A percentile compares a stretch with the other conserved stretches of the same genome.
phyloP scores from a whole-genome alignment of 371 early-diverging fungal genomes.

The Entomophthora muscae region DNA sequence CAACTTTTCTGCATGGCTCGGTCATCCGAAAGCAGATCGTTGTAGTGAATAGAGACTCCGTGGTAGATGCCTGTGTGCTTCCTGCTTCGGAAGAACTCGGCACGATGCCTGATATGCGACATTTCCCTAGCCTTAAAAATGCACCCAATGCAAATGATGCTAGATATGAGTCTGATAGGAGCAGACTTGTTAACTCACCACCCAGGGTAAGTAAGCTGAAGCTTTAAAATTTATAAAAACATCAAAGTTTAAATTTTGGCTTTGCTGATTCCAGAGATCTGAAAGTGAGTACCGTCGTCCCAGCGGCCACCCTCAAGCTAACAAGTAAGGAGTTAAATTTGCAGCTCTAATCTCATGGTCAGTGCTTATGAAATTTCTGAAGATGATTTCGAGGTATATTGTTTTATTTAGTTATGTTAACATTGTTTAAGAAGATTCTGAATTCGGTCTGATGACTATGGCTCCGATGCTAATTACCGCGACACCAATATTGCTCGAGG shows the following conservation, averaged over 20 bases:
- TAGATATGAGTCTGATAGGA: background rate
- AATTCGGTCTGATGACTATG: background rate
- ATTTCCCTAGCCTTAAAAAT: background rate
- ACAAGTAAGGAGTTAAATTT: too few species aligned
- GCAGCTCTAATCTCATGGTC: background rate
- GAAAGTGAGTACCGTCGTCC: background rate
- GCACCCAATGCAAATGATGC: too few species aligned
- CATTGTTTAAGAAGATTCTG: background rate
- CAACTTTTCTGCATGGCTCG: background rate
- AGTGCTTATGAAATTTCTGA: background rate
- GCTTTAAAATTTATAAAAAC: background rate
- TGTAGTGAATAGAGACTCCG: background rate
- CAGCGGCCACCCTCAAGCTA: background rate
- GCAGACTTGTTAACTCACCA: background rate
- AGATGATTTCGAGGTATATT: background rate
- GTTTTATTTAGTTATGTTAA: background rate
- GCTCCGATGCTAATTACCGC: background rate
- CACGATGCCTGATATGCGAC: background rate
- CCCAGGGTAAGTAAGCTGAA: background rate
- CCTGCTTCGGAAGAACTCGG: background rate
- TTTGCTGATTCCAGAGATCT: background rate
- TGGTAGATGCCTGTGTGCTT: background rate
- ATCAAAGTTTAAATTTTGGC: background rate
- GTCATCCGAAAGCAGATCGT: background rate
- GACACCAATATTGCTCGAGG: background rate